Base-by-base conservation (phyloP, 805 yeast species). In the Hanseniaspora singularis region DNA sequence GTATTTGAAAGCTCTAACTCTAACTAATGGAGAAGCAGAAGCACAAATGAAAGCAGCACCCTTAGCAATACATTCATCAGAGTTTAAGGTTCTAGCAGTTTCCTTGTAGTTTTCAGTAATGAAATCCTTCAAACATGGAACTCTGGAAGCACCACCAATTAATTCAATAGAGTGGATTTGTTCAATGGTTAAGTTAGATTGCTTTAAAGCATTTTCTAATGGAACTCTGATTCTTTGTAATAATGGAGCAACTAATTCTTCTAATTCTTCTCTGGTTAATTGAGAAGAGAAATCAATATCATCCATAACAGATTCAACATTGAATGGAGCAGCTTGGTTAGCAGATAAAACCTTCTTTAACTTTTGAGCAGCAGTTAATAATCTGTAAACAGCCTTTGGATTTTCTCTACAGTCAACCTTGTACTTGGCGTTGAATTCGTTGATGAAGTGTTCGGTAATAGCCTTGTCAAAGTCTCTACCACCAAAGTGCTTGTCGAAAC, bases 1-100 rank as follows among this genome's bases (percentile, higher is more conserved):
- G 64, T 88, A 92, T 71, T 89, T 89, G 81, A 92, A 92, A 56
- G 96, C 96, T 70, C 97, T 83, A 46, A 92, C 98, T 72, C 98
- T 84, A 60, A 92, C 78, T 54, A 96, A 88, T 68, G 98, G 98
- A 30, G 97, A 89, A 74, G 88, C 97, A 71, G 87, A 84, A 56
- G 98, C 99, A 68, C 98, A 92, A 61, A 92, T 83, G 69, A 92
- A 92, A 40, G 98, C 96, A 59, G 95, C 94, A 73, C 99, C 99
- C 68, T 89, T 85, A 49, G 98, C 97, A 64, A 89, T 82, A 53
- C 98, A 96, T 75, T 92, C 99, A 64, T 92, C 99, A 72, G 88
- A 96, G 76, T 92, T 92, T 69, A 94, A 77, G 57, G 97, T 94
- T 73, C 83, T 82, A 33, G 96, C 84, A 63, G 92, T 73, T 58